Base-by-base conservation (phyloP, 768 basidiomycete genomes). In the Pulveroboletus sp. region DNA sequence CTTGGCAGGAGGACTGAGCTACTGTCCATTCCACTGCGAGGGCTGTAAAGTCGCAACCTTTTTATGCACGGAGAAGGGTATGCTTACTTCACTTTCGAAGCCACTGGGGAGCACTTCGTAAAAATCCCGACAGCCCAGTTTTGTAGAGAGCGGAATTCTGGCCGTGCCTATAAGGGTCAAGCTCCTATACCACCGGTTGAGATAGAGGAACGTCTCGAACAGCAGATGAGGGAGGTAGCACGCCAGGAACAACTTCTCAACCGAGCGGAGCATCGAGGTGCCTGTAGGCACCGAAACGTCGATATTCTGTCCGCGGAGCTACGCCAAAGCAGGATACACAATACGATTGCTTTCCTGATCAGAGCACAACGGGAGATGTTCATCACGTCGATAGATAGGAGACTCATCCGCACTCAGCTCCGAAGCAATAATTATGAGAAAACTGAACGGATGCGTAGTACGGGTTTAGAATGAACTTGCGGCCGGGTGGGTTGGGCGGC, bases 231-330 rank as follows among this genome's bases (percentile, higher is more conserved):
- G 22, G 22, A 32, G 27, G 34, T 29, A 4, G 36, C 52, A 26
- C 20, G 13, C 22, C 46, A 42, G 45, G 49, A 39, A 43, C 36
- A 32, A 27, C 13, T 22, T 40, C 42, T 50, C 48, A 54, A 30
- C 53, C 40, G 27, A 43, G 31, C 53, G 53, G 45, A 19, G 46
- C 40, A 44, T 24, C 23, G 24, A 40, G 39, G 22, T 17, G n/a
- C 23, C 9, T 26, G 52, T 30, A 49, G 47, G 24, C 29, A 44
- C 50, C 37, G 41, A 48, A 58, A 32, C n/a, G 29, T 45, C 39
- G 34, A 44, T 35, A n/a, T 39, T 32, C 49, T 46, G 50, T 53
- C 50, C 56, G 50, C 45, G 51, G 50, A 59, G 37, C 42, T 45
- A 32, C 31, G 5, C 32, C 38, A 36, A 44, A 44, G 53, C 11